Conservation (phyloP, 345 rosid species). For the Sisymbrium irio region DNA sequence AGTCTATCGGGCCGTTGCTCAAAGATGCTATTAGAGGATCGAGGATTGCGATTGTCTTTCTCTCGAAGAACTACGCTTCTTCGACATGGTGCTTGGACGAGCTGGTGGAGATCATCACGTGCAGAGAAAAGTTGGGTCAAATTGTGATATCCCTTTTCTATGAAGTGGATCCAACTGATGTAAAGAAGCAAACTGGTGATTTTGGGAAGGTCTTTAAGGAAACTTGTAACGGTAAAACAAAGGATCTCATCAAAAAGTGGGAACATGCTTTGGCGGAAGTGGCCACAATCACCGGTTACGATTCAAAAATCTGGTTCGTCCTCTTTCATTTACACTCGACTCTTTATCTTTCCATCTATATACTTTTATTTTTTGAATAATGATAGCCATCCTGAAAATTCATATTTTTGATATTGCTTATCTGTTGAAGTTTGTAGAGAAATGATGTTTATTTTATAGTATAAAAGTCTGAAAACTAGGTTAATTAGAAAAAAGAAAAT, state of each 20-base stretch:
- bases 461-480: too few species aligned
- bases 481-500: too few species aligned
- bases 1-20: too few species aligned
- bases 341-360: too few species aligned
- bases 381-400: too few species aligned
- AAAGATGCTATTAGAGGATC: not conserved
- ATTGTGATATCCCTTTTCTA: not conserved
- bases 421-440: too few species aligned
- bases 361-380: too few species aligned
- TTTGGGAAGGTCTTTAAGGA: not conserved
- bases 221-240: not conserved
- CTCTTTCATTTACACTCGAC: not conserved
- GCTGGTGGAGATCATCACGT: not conserved
- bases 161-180: not conserved
- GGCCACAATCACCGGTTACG: not conserved
- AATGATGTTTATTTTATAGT: too few species aligned
- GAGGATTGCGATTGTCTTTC: not conserved
- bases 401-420: too few species aligned
- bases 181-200: not conserved
- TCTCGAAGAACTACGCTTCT: conserved; percentile 16
- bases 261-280: not conserved
- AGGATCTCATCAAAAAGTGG: not conserved
- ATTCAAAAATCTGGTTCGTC: not conserved
- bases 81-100: not conserved
- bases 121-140: not conserved